Percentiles rank a stretch among this genome's conserved stretches.
Evolutionary conservation across 768 basidiomycete genomes (phyloP).

Genomic region (Rhodotorula babjevae): DNA sequence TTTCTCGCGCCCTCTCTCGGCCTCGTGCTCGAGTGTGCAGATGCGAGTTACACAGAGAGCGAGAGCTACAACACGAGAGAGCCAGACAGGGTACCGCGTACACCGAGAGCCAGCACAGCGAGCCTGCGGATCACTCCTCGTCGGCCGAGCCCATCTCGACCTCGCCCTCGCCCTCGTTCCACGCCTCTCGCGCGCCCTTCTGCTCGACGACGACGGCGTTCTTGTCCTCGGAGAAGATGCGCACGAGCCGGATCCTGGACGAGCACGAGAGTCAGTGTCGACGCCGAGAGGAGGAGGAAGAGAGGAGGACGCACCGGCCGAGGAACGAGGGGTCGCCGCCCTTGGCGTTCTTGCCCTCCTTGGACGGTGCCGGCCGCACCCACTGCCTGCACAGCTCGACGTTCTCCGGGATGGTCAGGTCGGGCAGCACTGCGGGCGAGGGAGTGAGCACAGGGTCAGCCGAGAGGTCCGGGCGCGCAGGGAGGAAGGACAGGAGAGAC

Average conservation of each 20-base stretch:
- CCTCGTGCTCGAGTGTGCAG: neutral
- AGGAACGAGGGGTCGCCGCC: constrained; percentile 39
- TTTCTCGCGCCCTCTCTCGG: too few relatives aligned
- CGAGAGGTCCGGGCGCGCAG: too few relatives aligned
- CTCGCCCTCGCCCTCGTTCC: constrained; percentile 24
- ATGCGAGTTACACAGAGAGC: neutral
- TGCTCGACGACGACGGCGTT: constrained; percentile 22
- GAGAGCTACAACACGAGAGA: neutral
- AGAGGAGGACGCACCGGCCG: constrained; percentile 13
- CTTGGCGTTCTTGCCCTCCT: constrained; percentile 24
- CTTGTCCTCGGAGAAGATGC: constrained; percentile 22
- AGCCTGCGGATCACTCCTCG: neutral
- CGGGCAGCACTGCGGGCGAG: constrained; percentile 22
- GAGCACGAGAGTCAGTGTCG: too few relatives aligned
- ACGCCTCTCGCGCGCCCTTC: constrained; percentile 29
- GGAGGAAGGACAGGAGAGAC: neutral
- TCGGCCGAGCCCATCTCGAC: constrained; percentile 29
- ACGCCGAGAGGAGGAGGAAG: too few relatives aligned
- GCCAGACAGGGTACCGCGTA: too few relatives aligned
- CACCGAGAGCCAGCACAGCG: neutral
- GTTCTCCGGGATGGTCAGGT: constrained; percentile 33
- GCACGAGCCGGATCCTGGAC: constrained; percentile 30
- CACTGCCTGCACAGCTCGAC: constrained; percentile 36
- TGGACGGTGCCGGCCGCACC: constrained; percentile 21
- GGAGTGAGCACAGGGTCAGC: neutral